These are phyloP conservation scores for Fagopyrum esculentum DNA, from an alignment of 148 eudicot genomes.

Conservation along the genomic window DNA sequence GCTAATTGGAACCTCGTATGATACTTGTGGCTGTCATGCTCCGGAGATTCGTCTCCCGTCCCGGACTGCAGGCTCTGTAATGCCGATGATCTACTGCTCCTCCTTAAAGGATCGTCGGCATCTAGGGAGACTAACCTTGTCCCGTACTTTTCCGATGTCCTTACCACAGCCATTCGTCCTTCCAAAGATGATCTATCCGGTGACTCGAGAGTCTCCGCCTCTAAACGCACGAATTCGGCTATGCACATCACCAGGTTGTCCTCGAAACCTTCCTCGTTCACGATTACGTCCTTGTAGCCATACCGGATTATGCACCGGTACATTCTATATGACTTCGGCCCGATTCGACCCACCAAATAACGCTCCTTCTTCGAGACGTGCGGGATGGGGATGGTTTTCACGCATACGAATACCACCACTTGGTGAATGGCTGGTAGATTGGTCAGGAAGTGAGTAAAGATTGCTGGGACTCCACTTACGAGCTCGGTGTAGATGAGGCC, in stretches of 20 bases:
- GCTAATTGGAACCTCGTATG: conserved; percentile 27
- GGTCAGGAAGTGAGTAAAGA: conserved; percentile 42
- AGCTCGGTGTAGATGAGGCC: conserved; percentile 43
- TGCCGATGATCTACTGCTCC: conserved; percentile 21
- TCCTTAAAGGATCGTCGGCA: not conserved
- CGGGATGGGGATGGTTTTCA: conserved; percentile 41
- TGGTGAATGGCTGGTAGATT: conserved; percentile 49
- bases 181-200: conserved; percentile 12
- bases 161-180: conserved; percentile 41
- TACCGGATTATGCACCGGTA: conserved; percentile 46
- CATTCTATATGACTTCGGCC: conserved; percentile 39
- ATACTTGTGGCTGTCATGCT: conserved; percentile 10
- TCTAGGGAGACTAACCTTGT: conserved; percentile 28
- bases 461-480: conserved; percentile 39
- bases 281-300: conserved; percentile 40
- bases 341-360: conserved; percentile 37
- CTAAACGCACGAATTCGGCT: conserved; percentile 42
- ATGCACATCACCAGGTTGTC: conserved; percentile 34
- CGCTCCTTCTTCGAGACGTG: conserved; percentile 36
- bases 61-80: conserved; percentile 24
- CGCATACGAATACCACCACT: conserved; percentile 38
- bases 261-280: conserved; percentile 34
- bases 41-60: conserved; percentile 11
- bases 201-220: conserved; percentile 29
- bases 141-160: conserved; percentile 38